phyloP scores from a whole-genome alignment of 768 basidiomycete species.

The Calvatia gigantea region DNA sequence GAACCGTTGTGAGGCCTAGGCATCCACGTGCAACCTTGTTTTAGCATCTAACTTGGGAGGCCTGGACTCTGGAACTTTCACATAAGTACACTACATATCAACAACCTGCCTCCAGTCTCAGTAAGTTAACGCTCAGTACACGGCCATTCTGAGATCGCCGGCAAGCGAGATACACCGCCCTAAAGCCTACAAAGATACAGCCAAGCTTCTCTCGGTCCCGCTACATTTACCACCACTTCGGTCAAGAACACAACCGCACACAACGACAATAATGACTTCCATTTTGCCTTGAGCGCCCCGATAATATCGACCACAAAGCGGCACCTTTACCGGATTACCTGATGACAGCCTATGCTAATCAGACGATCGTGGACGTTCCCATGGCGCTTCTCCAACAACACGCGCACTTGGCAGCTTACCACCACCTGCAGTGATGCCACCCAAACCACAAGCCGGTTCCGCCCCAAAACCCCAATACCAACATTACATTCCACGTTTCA shows the following conservation, averaged over 20 bases:
- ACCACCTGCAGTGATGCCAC: background rate
- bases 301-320: background rate
- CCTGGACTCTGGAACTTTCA: too few relatives aligned
- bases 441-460: background rate
- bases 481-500: conserved; percentile 19
- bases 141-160: background rate
- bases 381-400: background rate
- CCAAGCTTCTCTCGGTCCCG: background rate
- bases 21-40: too few relatives aligned
- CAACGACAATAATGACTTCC: background rate
- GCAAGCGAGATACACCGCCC: too few relatives aligned
- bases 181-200: too few relatives aligned
- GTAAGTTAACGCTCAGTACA: too few relatives aligned
- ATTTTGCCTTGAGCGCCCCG: background rate
- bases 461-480: conserved; percentile 14
- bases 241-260: background rate
- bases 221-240: background rate
- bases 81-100: too few relatives aligned
- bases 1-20: background rate
- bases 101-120: too few relatives aligned
- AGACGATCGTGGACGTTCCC: background rate
- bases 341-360: background rate
- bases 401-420: background rate
- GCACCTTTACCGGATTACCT: background rate
- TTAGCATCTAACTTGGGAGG: too few relatives aligned